Evolutionary conservation across 2,329 filamentous ascomycete genomes (phyloP).

Genomic region (Coniochaeta sp.): DNA sequence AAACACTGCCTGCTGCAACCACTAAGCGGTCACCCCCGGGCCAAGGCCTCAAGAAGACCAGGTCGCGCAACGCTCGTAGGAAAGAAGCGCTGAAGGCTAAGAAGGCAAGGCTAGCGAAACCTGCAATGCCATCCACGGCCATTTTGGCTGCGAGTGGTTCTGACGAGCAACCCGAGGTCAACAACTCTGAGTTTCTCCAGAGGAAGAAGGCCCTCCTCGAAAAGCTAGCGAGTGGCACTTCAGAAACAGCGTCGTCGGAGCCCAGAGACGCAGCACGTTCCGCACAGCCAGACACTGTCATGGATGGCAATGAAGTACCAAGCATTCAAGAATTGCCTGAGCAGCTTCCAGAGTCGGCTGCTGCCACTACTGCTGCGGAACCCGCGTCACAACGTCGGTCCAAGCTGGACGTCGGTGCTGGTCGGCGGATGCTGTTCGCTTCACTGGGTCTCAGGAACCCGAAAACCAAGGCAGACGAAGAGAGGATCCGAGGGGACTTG

Average conservation of each 20-base stretch:
- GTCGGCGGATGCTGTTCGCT: slow-evolving; percentile 62
- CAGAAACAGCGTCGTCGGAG: background rate
- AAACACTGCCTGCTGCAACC: background rate
- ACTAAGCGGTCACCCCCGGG: slow-evolving; percentile 12
- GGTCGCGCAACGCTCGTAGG: slow-evolving; percentile 44
- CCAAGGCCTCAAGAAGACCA: slow-evolving; percentile 31
- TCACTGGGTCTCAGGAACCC: slow-evolving; percentile 64
- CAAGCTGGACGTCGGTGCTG: slow-evolving; percentile 46
- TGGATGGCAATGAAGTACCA: background rate
- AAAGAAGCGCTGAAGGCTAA: slow-evolving; percentile 19
- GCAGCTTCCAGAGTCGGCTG: background rate
- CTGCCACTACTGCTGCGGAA: background rate
- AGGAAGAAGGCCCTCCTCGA: slow-evolving; percentile 32
- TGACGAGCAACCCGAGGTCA: background rate
- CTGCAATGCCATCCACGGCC: background rate
- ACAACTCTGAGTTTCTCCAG: slow-evolving; percentile 21
- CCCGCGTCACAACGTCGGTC: slow-evolving; percentile 20
- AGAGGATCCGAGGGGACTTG: slow-evolving; percentile 51
- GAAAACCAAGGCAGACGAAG: slow-evolving; percentile 61
- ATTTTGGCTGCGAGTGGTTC: background rate
- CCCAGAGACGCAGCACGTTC: background rate
- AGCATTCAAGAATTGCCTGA: slow-evolving; percentile 24
- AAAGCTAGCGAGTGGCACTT: background rate
- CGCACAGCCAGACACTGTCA: background rate
- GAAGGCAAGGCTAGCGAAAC: slow-evolving; percentile 4